These are phyloP conservation scores for Candida smagusa DNA, from an alignment of 1,139 yeast species.

Conservation along the genomic window DNA sequence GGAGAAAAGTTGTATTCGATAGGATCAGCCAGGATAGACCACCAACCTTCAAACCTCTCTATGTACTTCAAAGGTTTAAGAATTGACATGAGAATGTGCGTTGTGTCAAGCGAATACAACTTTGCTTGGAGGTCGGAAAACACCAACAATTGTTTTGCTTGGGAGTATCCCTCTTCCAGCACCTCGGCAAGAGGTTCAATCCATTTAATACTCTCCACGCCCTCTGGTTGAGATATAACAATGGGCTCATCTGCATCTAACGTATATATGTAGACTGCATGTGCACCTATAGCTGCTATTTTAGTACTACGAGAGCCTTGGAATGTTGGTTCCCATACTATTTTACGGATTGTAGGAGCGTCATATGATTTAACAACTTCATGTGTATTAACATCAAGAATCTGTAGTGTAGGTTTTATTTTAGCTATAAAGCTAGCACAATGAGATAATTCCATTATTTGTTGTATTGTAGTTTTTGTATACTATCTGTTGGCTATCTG, in stretches of 20 bases:
- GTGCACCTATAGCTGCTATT: conserved; percentile 4
- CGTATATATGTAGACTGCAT: conserved; percentile 4
- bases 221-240: conserved; percentile 25
- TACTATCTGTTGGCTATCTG: no score
- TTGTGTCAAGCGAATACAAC: conserved; percentile 38
- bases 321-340: conserved; percentile 1
- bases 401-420: not conserved
- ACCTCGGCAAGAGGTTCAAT: conserved; percentile 21
- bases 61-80: conserved; percentile 26
- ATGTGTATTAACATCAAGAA: not conserved
- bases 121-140: conserved; percentile 32
- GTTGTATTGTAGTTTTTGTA: no score
- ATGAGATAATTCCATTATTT: not conserved
- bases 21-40: conserved; percentile 26
- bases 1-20: conserved; percentile 19
- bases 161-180: conserved; percentile 27
- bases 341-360: no score
- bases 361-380: not conserved
- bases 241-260: conserved; percentile 22
- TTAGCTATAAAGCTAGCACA: not conserved
- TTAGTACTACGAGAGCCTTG: conserved; percentile 2
- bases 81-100: conserved; percentile 30
- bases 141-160: conserved; percentile 33
- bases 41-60: conserved; percentile 20
- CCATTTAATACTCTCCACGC: conserved; percentile 35